Evolutionary conservation across 345 rosid genomes (phyloP), one percentile per base, ranked within the genome.

Genomic region (Boechera divaricarpa): DNA sequence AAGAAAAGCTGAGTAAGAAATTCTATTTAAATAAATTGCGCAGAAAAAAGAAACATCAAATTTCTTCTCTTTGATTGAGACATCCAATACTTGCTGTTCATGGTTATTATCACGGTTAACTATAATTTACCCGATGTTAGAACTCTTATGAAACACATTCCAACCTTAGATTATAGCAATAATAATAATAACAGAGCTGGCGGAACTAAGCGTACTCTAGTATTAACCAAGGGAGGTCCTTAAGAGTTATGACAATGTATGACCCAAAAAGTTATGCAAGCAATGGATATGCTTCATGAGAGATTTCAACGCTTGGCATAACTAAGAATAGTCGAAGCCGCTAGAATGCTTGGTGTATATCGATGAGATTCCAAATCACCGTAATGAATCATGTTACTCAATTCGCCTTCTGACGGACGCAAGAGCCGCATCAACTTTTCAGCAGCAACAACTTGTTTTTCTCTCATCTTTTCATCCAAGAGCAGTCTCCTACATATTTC

Each of bases 241-340:
- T 18, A 3, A 7, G 10, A 48, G 55, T 51, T 8, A 51, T 51
- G 28, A 10, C 32, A 52, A 4, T 21, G 56, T 52, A 52, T 24
- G 2, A 52, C n/a, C 58, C 12, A 52, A 21, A 21, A 52, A 9
- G 1, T 18, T 16, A 52, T 8, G 11, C 10, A 51, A 18, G 11
- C 28, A 52, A 52, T 11, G 3, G 4, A 28, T 54, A 5, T 26
- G 35, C 15, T 28, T 54, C 2, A 54, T 32, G 8, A 12, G 9
- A 11, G 33, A 9, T n/a, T 36, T 21, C 16, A 61, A 8, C 42
- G 75, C 73, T 82, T 87, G 47, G 49, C 77, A 63, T 79, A 83
- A 79, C 80, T 41, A 63, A 94, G 83, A 31, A 94, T 83, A 63
- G 86, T 80, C 2, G 83, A 85, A 66, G 96, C 94, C 26, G 98